Evolutionary conservation across 306 rosid genomes (phyloP), one percentile per base, ranked within the genome.

Genomic region (Gleditsia sinensis): DNA sequence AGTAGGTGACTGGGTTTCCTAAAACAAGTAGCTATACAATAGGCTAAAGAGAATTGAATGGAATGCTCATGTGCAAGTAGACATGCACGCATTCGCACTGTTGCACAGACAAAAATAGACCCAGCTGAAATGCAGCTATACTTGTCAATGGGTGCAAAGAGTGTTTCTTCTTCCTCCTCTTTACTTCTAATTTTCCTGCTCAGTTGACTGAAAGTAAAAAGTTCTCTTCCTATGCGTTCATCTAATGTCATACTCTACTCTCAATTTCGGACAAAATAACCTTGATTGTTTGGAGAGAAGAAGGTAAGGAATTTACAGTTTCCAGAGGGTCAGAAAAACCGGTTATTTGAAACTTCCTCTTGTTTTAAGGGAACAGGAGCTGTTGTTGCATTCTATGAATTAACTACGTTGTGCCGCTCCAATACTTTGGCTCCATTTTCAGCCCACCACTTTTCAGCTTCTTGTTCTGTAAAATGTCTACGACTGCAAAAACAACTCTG

Each of bases 361-460:
- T 66, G 61, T 33, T 69, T 78, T 55, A 62, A 64, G 75, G 78
- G n/a, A 45, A 62, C 61, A 16, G 9, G 36, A 59, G 72, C 77
- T 28, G 67, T 58, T 73, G 84, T 62, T 39, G 71, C 83, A 66
- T 71, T 58, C 84, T 83, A 88, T 32, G 84, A 62, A 81, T 81
- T 69, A 76, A 64, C 81, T 80, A 88, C 49, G 40, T 80, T 86
- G 84, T 83, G 84, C 58, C 84, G 90, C 75, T 91, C 92, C 48
- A 90, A 86, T 43, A 91, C 82, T 79, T 67, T 86, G 48, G 82
- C 48, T 27, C 92, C 96, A 54, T 91, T 80, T 84, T 94, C 93
- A 46, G 93, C 78, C 98, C 98, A 94, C 98, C 98, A 94, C 64
- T 78, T 86, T 39, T 90, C 95, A 20, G 98, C 96, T 80, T 86